A percentile compares a stretch with the other conserved stretches of the same genome.
These are phyloP conservation scores for Paxillus rubicundulus DNA, from an alignment of 768 basidiomycete species.

Conservation along the genomic window DNA sequence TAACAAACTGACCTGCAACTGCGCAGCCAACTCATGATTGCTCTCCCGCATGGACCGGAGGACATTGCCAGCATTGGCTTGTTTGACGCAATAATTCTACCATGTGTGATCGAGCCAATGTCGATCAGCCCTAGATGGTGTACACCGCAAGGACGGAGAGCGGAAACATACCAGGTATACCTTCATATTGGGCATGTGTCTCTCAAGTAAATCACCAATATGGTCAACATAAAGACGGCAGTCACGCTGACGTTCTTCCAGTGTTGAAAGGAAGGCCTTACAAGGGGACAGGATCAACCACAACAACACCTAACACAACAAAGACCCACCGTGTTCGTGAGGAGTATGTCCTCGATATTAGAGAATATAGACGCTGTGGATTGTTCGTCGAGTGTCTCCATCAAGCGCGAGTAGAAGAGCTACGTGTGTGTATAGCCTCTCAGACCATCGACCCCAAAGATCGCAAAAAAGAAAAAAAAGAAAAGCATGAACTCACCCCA, in stretches of 20 bases:
- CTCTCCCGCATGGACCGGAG: constrained; percentile 70
- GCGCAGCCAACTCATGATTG: constrained; percentile 60
- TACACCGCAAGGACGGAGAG: neutral
- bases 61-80: constrained; percentile 71
- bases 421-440: constrained; percentile 25
- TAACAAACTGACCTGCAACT: constrained; percentile 56
- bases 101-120: neutral
- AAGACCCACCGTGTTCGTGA: constrained; percentile 75
- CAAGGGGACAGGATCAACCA: neutral
- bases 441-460: neutral
- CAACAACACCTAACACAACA: neutral
- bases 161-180: constrained; percentile 66
- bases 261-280: constrained; percentile 77
- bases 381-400: constrained; percentile 69
- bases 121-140: neutral
- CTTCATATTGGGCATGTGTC: constrained; percentile 71
- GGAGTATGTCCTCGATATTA: constrained; percentile 88
- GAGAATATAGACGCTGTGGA: constrained; percentile 84
- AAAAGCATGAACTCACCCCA: constrained; percentile 51
- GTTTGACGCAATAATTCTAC: constrained; percentile 90
- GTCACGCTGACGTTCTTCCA: constrained; percentile 90
- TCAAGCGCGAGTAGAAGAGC: constrained; percentile 83
- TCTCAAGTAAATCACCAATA: constrained; percentile 81
- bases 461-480: neutral
- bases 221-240: constrained; percentile 88